A percentile compares a stretch with the other conserved stretches of the same genome.
Evolutionary conservation across 495 filamentous ascomycete species (phyloP).

Genomic region (Clohesyomyces aquaticus): DNA sequence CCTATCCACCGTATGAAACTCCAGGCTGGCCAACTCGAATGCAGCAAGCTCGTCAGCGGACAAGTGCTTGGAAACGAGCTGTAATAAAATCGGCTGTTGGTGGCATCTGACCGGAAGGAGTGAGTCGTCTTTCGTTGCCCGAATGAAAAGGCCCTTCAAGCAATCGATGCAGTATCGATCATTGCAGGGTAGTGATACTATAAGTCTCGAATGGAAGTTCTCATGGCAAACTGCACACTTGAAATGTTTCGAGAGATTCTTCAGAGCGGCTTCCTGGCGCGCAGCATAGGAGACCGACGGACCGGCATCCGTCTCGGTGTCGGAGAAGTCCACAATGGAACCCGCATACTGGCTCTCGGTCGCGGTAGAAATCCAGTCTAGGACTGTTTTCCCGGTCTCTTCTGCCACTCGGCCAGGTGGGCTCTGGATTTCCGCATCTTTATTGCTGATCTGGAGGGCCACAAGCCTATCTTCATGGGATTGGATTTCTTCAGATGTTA

Average conservation of each 20-base stretch:
- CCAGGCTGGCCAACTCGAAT: not conserved
- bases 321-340: not conserved
- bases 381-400: not conserved
- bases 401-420: constrained; percentile 14
- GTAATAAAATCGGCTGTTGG: not conserved
- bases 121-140: not conserved
- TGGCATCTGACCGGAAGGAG: constrained; percentile 14
- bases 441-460: constrained; percentile 19
- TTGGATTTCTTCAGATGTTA: constrained; percentile 8
- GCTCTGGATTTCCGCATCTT: constrained; percentile 20
- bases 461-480: constrained; percentile 21
- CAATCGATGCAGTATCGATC: constrained; percentile 9
- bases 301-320: constrained; percentile 12
- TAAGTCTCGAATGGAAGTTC: constrained; percentile 2
- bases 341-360: not conserved
- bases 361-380: not conserved
- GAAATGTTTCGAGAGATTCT: constrained; percentile 17
- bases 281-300: constrained; percentile 22
- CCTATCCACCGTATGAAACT: not conserved
- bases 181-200: not conserved
- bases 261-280: constrained; percentile 15
- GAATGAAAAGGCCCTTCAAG: constrained; percentile 9
- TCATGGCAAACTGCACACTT: constrained; percentile 5
- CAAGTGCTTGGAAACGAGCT: not conserved
- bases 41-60: constrained; percentile 3